Percentiles rank a stretch among this genome's conserved stretches.
Evolutionary conservation across 140 eudicot genomes (phyloP).

Genomic region (Senecio squalidus): DNA sequence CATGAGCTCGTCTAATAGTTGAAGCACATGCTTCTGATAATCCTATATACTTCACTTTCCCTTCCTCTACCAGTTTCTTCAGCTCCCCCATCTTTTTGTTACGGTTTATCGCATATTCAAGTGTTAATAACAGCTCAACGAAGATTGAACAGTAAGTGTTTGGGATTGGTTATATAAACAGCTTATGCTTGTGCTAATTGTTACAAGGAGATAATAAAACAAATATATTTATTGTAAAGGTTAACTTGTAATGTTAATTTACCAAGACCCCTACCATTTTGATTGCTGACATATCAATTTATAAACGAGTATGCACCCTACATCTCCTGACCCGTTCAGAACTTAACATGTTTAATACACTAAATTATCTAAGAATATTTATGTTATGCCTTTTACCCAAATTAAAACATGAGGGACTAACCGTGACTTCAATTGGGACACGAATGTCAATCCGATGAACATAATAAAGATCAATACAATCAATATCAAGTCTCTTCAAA

Average conservation of each 20-base stretch:
- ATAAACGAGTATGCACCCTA: no score
- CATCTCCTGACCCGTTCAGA: no score
- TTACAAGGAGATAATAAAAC: no score
- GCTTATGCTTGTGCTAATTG: no score
- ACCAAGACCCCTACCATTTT: no score
- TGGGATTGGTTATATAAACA: background rate
- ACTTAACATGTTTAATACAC: no score
- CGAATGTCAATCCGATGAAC: constrained; percentile 52
- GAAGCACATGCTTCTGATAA: constrained; percentile 41
- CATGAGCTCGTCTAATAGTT: constrained; percentile 53
- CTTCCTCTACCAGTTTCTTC: constrained; percentile 53
- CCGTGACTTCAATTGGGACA: constrained; percentile 51
- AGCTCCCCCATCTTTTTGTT: constrained; percentile 38
- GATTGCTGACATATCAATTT: no score
- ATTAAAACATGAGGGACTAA: no score
- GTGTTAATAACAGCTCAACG: background rate
- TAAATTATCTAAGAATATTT: no score
- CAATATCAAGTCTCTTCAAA: constrained; percentile 57
- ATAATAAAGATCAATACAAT: constrained; percentile 58
- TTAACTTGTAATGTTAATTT: no score
- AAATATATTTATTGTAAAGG: no score
- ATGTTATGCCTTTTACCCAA: no score
- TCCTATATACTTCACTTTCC: constrained; percentile 44
- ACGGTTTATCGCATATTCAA: background rate
- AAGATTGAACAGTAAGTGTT: background rate